Conservation (phyloP, 192 early-diverging fungal species). For the Cetraspora pellucida region DNA sequence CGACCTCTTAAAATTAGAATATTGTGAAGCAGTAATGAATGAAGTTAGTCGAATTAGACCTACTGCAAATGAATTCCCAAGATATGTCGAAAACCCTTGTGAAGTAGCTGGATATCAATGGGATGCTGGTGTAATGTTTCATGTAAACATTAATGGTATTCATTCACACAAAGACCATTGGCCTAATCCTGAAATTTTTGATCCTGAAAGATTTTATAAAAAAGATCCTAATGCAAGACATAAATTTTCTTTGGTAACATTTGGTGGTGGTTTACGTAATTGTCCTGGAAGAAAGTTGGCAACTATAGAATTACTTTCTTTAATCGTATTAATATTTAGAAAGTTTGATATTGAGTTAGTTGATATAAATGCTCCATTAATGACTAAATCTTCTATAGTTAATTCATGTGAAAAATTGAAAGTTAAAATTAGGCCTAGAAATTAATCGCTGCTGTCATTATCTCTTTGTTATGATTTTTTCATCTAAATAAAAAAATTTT, state of each 20-base stretch:
- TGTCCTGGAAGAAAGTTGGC: slow-evolving; percentile 21
- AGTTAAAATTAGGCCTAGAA: not conserved
- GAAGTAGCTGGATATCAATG: slow-evolving; percentile 26
- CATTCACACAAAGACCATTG: not conserved
- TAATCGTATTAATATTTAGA: not conserved
- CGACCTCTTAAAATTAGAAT: slow-evolving; percentile 5
- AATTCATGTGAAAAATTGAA: not conserved
- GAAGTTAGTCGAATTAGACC: not conserved
- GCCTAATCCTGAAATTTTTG: not conserved
- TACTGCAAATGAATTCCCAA: not conserved
- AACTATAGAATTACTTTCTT: not conserved
- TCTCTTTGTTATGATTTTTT: too few species aligned
- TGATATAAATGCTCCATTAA: slow-evolving; percentile 1
- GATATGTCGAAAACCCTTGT: not conserved
- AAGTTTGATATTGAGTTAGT: slow-evolving; percentile 7
- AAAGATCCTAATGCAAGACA: not conserved
- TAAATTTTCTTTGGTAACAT: not conserved
- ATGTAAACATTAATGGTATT: not conserved
- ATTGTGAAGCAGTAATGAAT: slow-evolving; percentile 8
- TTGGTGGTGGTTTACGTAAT: slow-evolving; percentile 1
- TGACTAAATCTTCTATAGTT: not conserved
- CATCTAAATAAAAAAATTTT: too few species aligned
- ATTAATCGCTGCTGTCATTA: too few species aligned
- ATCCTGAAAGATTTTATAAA: not conserved
- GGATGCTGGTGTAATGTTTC: not conserved